Evolutionary conservation across 73 alveolate species (phyloP).

Genomic region (Paramecium pentaurelia): DNA sequence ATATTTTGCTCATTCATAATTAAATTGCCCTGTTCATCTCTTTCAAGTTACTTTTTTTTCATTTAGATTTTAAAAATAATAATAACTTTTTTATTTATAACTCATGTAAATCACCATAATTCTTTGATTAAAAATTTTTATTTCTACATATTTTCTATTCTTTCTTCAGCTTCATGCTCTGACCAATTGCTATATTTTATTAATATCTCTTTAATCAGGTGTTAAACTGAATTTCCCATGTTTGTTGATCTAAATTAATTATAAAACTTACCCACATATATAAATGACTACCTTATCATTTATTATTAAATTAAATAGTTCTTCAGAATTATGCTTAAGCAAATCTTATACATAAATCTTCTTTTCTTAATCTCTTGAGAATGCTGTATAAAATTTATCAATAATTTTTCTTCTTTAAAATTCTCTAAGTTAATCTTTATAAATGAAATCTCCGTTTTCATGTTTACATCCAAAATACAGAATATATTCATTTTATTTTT

Average conservation of each 20-base stretch:
- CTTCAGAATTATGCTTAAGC: slow-evolving; percentile 57
- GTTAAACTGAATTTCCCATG: slow-evolving; percentile 73
- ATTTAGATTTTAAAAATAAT: background rate
- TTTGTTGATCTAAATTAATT: slow-evolving; percentile 46
- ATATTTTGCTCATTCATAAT: slow-evolving; percentile 48
- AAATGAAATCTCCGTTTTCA: slow-evolving; percentile 80
- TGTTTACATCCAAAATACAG: slow-evolving; percentile 90
- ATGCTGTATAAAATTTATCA: slow-evolving; percentile 80
- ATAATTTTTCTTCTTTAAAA: slow-evolving; percentile 65
- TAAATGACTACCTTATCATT: slow-evolving; percentile 59
- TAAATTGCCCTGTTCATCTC: slow-evolving; percentile 58
- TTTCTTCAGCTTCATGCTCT: slow-evolving; percentile 33
- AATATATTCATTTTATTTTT: slow-evolving; percentile 62
- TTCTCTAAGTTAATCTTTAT: slow-evolving; percentile 75
- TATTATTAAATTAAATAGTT: background rate
- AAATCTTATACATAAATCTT: slow-evolving; percentile 89
- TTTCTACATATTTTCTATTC: slow-evolving; percentile 61
- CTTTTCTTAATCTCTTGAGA: slow-evolving; percentile 79
- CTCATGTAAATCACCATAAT: slow-evolving; percentile 66
- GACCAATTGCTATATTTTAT: slow-evolving; percentile 42
- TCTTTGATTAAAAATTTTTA: slow-evolving; percentile 72
- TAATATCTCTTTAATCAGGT: slow-evolving; percentile 48
- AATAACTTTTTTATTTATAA: background rate
- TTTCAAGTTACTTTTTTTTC: slow-evolving; percentile 30
- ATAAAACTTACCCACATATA: slow-evolving; percentile 66